These are phyloP conservation scores for Exophiala lecanii-corni DNA, from an alignment of 2,329 filamentous ascomycete genomes.

Conservation along the genomic window DNA sequence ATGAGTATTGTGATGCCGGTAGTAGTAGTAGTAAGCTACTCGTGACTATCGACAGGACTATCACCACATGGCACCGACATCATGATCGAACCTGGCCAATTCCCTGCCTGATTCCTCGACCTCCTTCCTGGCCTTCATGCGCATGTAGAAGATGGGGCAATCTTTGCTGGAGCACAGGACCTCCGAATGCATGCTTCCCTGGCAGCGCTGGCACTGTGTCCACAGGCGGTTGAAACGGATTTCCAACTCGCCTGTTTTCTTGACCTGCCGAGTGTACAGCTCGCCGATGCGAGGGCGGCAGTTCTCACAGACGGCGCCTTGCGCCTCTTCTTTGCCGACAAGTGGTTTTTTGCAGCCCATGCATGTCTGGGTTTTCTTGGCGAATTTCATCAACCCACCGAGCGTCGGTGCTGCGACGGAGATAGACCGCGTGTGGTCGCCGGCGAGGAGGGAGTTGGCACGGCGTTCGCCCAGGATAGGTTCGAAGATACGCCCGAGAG, in stretches of 20 bases:
- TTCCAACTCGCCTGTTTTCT: conserved; percentile 85
- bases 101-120: conserved; percentile 93
- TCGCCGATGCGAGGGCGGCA: conserved; percentile 83
- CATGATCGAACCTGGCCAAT: conserved; percentile 80
- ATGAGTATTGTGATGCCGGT: too few relatives aligned
- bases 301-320: conserved; percentile 81
- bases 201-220: conserved; percentile 97
- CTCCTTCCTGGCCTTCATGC: conserved; percentile 99
- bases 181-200: conserved; percentile 96
- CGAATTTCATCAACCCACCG: conserved; percentile 95
- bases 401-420: conserved; percentile 86
- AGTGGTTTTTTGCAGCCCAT: conserved; percentile 99
- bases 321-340: conserved; percentile 69
- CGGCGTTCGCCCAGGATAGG: conserved; percentile 94
- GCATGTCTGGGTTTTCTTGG: conserved; percentile 95
- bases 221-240: conserved; percentile 87
- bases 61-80: conserved; percentile 53
- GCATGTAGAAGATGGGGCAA: conserved; percentile 99
- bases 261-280: conserved; percentile 85
- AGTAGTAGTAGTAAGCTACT: too few relatives aligned
- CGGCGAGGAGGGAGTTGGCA: conserved; percentile 76
- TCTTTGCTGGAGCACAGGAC: conserved; percentile 96
- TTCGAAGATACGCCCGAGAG: conserved; percentile 91
- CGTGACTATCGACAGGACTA: too few relatives aligned
- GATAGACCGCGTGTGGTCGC: conserved; percentile 92